Conservation (phyloP, 139 green algal genomes). For the Chlamydomonas incerta region DNA sequence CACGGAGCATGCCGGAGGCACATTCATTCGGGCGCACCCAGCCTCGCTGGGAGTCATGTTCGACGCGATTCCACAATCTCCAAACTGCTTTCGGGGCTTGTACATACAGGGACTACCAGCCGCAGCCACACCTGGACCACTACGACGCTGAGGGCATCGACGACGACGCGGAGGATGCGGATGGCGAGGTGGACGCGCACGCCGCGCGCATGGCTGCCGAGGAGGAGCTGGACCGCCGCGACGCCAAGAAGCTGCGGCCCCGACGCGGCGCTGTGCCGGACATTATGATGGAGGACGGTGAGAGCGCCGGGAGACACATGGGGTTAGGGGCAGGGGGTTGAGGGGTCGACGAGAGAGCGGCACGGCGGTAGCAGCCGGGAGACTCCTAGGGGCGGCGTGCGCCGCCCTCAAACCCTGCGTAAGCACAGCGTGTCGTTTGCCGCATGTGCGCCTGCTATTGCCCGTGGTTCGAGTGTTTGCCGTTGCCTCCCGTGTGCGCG, state of each 20-base stretch:
- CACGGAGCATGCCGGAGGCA: too few species aligned
- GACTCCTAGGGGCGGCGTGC: too few species aligned
- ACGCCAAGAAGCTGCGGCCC: conserved; percentile 44
- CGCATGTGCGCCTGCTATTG: neutral
- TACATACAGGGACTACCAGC: conserved; percentile 91
- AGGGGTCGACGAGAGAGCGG: too few species aligned
- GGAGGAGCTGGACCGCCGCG: conserved; percentile 74
- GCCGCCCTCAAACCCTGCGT: too few species aligned
- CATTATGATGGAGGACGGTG: conserved; percentile 35
- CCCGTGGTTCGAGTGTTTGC: neutral
- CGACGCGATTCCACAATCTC: neutral
- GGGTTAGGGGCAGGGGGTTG: too few species aligned
- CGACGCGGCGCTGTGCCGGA: conserved; percentile 16
- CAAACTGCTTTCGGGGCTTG: neutral
- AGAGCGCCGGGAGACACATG: too few species aligned
- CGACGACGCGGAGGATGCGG: conserved; percentile 79
- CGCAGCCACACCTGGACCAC: conserved; percentile 85
- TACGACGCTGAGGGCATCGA: conserved; percentile 93
- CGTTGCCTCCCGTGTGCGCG: too few species aligned
- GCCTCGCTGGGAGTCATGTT: too few species aligned
- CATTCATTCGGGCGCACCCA: too few species aligned
- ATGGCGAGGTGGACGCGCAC: conserved; percentile 70
- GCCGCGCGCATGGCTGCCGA: conserved; percentile 74
- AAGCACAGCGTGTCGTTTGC: too few species aligned
- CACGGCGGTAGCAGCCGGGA: too few species aligned